Evolutionary conservation across 352 stramenopile genomes (phyloP), one percentile per base, ranked within the genome.

Genomic region (Thalassiosira mediterranea): DNA sequence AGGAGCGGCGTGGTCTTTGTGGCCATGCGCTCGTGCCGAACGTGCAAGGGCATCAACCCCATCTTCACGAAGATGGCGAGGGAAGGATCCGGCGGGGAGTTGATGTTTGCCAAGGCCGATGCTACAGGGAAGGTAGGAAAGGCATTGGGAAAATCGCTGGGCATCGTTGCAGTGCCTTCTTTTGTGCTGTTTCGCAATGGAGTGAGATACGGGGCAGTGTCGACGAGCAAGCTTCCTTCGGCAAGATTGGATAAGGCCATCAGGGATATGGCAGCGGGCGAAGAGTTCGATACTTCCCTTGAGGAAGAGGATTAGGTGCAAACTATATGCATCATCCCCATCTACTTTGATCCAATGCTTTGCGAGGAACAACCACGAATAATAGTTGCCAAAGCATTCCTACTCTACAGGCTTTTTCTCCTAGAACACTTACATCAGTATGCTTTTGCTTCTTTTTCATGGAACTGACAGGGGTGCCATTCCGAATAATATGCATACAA

Each of bases 31-130:
- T 89, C 78, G 56, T 93, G 87, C 75, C 75, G 87, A 60, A 91
- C 84, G 2, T 93, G 87, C 51, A 84, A 84, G 46, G 42, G 52
- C 2, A 74, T 93, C 15, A 71, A 75, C 66, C 76, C 79, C 10
- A 28, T 81, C 10, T 93, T 87, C 68, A 86, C 75, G 8, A 79
- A 76, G 31, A 75, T 91, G 58, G 84, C 87, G 44, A 60, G 84
- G 47, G 71, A 86, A 26, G 26, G 62, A 11, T 19, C 81, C 40
- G 60, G 79, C 19, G 56, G 72, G 1, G 57, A 74, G 44, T 53
- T 91, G 17, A 64, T 88, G 37, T 93, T 88, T 86, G 76, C 75
- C 40, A 87, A 90, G 59, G 84, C 84, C 23, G 79, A 93, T 75
- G 75, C 83, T 8, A 70, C 79, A n/a, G 77, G 84, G 49, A 49